Percentiles rank a stretch among this genome's conserved stretches.
These are phyloP conservation scores for Porogramme epimiltina DNA, from an alignment of 1,284 basidiomycete species.

Conservation along the genomic window DNA sequence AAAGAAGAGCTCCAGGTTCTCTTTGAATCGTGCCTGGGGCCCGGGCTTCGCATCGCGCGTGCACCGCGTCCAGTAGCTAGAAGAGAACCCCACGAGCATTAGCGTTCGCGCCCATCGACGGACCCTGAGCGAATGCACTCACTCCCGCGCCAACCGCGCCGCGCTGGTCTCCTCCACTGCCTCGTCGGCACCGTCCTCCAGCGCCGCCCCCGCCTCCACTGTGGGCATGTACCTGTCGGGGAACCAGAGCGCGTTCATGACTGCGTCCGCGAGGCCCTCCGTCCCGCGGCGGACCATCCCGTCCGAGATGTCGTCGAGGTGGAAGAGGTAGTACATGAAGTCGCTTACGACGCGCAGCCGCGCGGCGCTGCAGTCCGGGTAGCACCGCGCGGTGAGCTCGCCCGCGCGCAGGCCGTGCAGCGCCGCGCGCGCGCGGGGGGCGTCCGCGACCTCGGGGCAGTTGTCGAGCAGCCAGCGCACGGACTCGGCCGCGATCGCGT, in stretches of 20 bases:
- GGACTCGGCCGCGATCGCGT: conserved; percentile 55
- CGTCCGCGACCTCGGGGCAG: conserved; percentile 41
- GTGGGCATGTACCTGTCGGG: conserved; percentile 35
- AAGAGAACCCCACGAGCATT: background rate
- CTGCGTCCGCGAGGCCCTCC: conserved; percentile 33
- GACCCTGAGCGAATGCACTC: conserved; percentile 10
- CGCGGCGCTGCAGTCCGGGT: conserved; percentile 51
- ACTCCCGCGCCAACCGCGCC: conserved; percentile 36
- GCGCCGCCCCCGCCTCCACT: background rate
- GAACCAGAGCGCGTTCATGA: conserved; percentile 41
- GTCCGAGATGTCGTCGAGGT: conserved; percentile 42
- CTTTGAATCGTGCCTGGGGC: conserved; percentile 37
- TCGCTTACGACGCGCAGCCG: conserved; percentile 60
- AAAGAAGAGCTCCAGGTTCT: conserved; percentile 39
- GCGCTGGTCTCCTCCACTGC: conserved; percentile 22
- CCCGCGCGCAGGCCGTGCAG: conserved; percentile 65
- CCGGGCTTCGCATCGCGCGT: conserved; percentile 33
- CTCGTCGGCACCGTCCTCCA: conserved; percentile 24
- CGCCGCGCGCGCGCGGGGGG: conserved; percentile 42
- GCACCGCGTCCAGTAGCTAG: conserved; percentile 38
- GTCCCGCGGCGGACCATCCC: conserved; percentile 35
- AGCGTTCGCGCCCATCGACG: no score
- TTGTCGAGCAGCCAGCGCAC: conserved; percentile 61
- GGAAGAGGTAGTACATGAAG: conserved; percentile 42
- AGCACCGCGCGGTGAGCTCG: conserved; percentile 66